These are phyloP conservation scores for Sphaerulina vaccinii DNA, from an alignment of 2,329 filamentous ascomycete species.

Conservation along the genomic window DNA sequence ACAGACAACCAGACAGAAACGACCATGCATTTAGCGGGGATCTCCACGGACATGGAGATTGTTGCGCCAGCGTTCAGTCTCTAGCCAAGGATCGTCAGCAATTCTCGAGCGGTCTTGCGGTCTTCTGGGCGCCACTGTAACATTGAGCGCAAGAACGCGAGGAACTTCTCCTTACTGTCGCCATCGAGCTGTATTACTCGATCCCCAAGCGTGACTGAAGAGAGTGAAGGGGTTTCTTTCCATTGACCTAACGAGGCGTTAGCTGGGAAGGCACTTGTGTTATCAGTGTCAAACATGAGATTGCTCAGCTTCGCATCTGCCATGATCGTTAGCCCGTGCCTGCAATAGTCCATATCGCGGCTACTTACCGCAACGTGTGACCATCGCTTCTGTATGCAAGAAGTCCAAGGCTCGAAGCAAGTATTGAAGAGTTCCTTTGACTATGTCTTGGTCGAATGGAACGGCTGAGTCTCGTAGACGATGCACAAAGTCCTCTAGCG, in stretches of 20 bases:
- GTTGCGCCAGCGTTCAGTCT: too few species aligned
- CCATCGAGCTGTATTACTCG: constrained; percentile 1
- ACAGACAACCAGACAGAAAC: too few species aligned
- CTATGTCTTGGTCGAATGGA: too few species aligned
- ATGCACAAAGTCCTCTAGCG: too few species aligned
- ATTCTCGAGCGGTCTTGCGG: constrained; percentile 38
- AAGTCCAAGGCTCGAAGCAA: background rate
- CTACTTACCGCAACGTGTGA: background rate
- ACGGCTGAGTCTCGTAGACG: too few species aligned
- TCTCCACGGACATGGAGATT: too few species aligned
- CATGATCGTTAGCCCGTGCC: background rate
- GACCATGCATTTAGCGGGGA: too few species aligned
- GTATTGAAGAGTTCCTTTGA: too few species aligned
- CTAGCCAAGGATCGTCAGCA: constrained; percentile 43
- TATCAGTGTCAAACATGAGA: background rate
- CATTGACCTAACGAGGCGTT: background rate
- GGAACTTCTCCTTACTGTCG: constrained; percentile 35
- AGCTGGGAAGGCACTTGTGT: background rate
- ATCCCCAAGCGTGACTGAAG: background rate
- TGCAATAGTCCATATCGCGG: background rate
- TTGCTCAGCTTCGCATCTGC: background rate
- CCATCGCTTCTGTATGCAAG: background rate
- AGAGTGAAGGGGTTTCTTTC: background rate
- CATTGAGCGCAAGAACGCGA: constrained; percentile 40
- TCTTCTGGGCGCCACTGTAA: constrained; percentile 43